Evolutionary conservation across 371 early-diverging fungal genomes (phyloP), one percentile per base, ranked within the genome.

Genomic region (Gilbertella persicaria): DNA sequence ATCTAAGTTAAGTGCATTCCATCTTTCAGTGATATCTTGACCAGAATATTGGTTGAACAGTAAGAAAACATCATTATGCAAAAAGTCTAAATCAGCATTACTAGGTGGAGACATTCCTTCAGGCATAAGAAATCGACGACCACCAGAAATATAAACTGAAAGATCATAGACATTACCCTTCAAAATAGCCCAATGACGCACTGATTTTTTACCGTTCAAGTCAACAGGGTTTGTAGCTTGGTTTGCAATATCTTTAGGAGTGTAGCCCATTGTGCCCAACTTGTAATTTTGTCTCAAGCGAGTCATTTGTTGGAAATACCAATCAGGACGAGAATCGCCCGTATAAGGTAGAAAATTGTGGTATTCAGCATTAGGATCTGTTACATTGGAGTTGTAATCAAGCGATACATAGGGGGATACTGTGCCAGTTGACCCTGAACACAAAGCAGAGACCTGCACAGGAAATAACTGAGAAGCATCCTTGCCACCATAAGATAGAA

Each of bases 391-490:
- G 28, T 76, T 66, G 17, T 58, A 72, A 36, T 76, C 73, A 6
- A 72, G 53, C 0, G 65, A 58, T 4, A 77, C 66, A 40, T 71
- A 64, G 7, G 59, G 54, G 2, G 58, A 58, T 0, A 77, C 71
- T 5, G 58, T 47, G 3, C 78, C 78, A 10, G 58, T 61, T 1
- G 66, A 64, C 2, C 78, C 78, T 43, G 71, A 60, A 43, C 78
- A 77, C 1, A 77, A 48, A 8, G 73, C 78, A 33, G 78, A 88
- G 6, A 89, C 81, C 64, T 92, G 92, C 10, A 90, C 75, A 4
- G 92, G 92, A 64, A 92, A 92, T 33, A 85, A 58, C 49, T 64
- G 67, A 10, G 84, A 79, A 14, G 85, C 69, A 58, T 90, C 90
- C 42, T 71, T 71, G 21, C 90, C 90, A 0, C 76, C 84, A 45